Base-by-base conservation (phyloP, 345 rosid genomes). In the Populus simonii region DNA sequence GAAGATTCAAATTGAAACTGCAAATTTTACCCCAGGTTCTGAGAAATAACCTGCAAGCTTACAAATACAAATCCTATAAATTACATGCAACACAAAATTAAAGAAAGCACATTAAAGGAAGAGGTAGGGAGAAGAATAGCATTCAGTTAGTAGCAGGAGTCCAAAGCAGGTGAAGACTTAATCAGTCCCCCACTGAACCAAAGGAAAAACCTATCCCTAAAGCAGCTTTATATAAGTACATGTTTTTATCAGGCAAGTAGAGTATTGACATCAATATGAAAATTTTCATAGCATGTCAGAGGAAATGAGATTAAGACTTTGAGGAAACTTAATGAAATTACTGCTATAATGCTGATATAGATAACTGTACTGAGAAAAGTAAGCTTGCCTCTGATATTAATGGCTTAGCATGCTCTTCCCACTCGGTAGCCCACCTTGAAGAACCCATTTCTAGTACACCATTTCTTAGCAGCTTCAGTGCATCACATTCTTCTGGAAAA, bases 401-500 rank as follows among this genome's bases (percentile, higher is more conserved):
- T 59, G 97, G 98, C 79, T 89, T 84, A 49, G 98, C 99, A 83
- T 93, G 87, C 70, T 88, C 94, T 85, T 96, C 98, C 98, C 99
- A 93, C 78, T 93, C 96, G 7, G 90, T 80, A 25, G 87, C 86
- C 99, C 98, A 92, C 84, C 91, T 88, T 71, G 95, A 90, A 69
- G 92, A 90, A 74, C 94, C 91, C 74, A 71, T 86, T 81, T 90
- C 91, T 85, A 85, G 53, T 29, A 90, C 94, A 63, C 95, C 95
- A 29, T 87, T 84, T 82, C 88, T 91, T 57, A 96, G 86, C 59
- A 83, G 83, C 79, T 77, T 84, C 80, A 93, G 81, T 72, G 88
- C 83, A 73, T 88, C 83, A 71, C 92, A 92, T 76, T 85, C 85
- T 63, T 79, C 82, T 3, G 99, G 99, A 83, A 93, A 96, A 4